Percentiles rank a stretch among this genome's conserved stretches.
These are phyloP conservation scores for Curvularia eragrostidis DNA, from an alignment of 2,329 filamentous ascomycete species.

Conservation along the genomic window DNA sequence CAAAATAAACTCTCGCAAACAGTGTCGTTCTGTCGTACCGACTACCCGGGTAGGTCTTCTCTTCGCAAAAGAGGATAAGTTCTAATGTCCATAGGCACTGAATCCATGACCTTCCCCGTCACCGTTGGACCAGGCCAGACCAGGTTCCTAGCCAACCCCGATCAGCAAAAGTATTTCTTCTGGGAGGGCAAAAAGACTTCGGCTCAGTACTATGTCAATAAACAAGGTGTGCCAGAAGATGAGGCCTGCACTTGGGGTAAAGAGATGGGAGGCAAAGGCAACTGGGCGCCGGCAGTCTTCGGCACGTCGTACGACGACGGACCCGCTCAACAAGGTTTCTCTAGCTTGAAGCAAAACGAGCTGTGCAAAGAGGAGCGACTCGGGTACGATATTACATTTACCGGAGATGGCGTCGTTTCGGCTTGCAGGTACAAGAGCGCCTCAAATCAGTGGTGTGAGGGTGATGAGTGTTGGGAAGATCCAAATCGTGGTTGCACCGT, in stretches of 20 bases:
- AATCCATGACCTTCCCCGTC: constrained; percentile 84
- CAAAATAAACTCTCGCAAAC: constrained; percentile 73
- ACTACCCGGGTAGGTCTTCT: constrained; percentile 78
- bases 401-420: constrained; percentile 66
- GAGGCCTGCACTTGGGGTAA: constrained; percentile 80
- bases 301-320: constrained; percentile 72
- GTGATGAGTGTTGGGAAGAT: constrained; percentile 51
- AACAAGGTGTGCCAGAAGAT: constrained; percentile 68
- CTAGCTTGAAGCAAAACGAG: constrained; percentile 84
- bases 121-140: constrained; percentile 65
- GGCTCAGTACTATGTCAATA: constrained; percentile 97
- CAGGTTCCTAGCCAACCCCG: constrained; percentile 75
- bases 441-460: constrained; percentile 67
- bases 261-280: constrained; percentile 67
- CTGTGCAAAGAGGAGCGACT: constrained; percentile 73
- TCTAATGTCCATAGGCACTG: constrained; percentile 61
- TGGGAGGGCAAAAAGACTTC: constrained; percentile 79
- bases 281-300: constrained; percentile 87
- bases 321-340: constrained; percentile 64
- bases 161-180: constrained; percentile 74
- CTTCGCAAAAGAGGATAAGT: too few species aligned
- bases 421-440: constrained; percentile 67
- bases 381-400: constrained; percentile 80
- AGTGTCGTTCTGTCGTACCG: constrained; percentile 87
- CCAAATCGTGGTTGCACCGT: constrained; percentile 78